Percentiles rank a stretch among this genome's conserved stretches.
Evolutionary conservation across 2,329 filamentous ascomycete genomes (phyloP).

Genomic region (Colletotrichum sp.): DNA sequence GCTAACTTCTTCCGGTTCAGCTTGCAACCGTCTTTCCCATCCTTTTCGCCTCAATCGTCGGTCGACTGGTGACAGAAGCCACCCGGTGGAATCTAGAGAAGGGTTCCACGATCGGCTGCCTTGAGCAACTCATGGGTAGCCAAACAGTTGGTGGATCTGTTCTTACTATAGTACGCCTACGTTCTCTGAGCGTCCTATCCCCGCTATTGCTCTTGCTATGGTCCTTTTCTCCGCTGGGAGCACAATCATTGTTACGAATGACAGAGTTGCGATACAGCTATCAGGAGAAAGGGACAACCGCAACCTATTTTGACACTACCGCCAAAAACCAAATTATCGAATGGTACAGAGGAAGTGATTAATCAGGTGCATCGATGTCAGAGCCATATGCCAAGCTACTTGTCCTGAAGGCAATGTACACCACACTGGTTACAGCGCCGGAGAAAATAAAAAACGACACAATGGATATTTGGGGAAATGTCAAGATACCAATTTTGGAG

Average conservation of each 20-base stretch:
- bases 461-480: not conserved
- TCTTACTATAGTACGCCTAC: not conserved
- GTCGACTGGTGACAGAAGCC: not conserved
- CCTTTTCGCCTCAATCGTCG: not conserved
- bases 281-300: fast-evolving
- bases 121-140: not conserved
- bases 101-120: not conserved
- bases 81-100: not conserved
- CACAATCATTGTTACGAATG: not conserved
- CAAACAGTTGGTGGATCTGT: not conserved
- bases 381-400: too few relatives aligned
- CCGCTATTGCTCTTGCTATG: fast-evolving
- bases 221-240: not conserved
- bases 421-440: fast-evolving
- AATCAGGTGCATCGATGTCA: too few relatives aligned
- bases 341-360: not conserved
- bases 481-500: not conserved
- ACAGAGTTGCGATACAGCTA: not conserved
- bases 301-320: not conserved
- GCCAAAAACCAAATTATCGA: fast-evolving
- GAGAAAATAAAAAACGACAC: not conserved
- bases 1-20: not conserved
- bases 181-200: not conserved
- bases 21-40: not conserved
- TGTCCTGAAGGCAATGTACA: fast-evolving